phyloP scores from a whole-genome alignment of 2,329 filamentous ascomycete genomes.

The Fusarium proliferatum region DNA sequence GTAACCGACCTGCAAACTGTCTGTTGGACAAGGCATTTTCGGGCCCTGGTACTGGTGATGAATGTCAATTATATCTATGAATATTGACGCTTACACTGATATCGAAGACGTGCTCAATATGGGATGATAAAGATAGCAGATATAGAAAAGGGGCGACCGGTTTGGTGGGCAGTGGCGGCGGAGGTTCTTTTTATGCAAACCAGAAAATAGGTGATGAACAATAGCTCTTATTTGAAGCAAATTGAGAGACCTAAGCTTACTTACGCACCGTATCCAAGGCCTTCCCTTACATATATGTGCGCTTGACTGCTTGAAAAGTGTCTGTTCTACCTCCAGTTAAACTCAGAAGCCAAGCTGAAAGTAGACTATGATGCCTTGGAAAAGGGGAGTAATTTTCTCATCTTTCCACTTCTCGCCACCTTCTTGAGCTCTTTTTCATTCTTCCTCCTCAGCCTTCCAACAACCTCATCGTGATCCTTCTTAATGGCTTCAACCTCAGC shows the following conservation, averaged over 20 bases:
- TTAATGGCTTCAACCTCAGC: neutral
- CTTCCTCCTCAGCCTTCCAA: neutral
- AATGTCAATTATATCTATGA: neutral
- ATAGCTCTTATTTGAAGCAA: neutral
- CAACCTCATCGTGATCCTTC: neutral
- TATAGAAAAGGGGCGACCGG: neutral
- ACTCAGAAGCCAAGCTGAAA: neutral
- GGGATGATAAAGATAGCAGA: neutral
- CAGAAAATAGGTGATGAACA: neutral
- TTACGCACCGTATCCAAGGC: neutral
- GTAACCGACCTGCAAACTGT: no score
- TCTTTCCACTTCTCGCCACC: neutral
- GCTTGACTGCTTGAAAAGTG: neutral
- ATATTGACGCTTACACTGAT: neutral
- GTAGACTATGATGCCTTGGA: neutral
- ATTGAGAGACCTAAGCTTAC: neutral
- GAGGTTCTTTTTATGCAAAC: neutral
- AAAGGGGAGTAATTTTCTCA: neutral
- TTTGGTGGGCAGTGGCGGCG: neutral
- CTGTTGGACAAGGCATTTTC: fast-evolving
- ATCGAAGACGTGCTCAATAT: neutral
- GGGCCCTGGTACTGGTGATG: fast-evolving
- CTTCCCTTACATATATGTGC: neutral
- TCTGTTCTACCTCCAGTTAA: neutral
- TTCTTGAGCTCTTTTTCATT: neutral